Evolutionary conservation across 2,329 filamentous ascomycete species (phyloP).

Genomic region (Fusarium sp.): DNA sequence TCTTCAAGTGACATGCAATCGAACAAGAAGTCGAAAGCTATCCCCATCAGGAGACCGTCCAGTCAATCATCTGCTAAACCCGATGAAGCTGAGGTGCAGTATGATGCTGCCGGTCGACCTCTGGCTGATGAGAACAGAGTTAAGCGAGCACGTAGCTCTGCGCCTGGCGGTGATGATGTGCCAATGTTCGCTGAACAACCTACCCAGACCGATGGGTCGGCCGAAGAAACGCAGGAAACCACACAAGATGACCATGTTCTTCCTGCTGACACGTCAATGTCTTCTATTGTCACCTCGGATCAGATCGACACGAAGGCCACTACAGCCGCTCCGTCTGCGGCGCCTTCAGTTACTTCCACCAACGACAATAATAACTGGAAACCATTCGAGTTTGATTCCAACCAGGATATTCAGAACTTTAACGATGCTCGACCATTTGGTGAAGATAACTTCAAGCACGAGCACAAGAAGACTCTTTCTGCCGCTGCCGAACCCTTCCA

Average conservation of each 20-base stretch:
- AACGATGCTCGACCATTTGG: constrained; percentile 60
- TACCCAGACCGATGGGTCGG: constrained; percentile 16
- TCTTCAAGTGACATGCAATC: constrained; percentile 70
- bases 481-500: constrained; percentile 76
- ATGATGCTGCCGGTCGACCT: constrained; percentile 61
- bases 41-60: constrained; percentile 78
- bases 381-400: constrained; percentile 67
- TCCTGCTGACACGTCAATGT: constrained; percentile 60
- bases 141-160: constrained; percentile 76
- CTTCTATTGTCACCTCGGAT: constrained; percentile 62
- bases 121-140: constrained; percentile 70
- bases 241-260: constrained; percentile 49
- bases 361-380: constrained; percentile 57
- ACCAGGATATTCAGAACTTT: constrained; percentile 58
- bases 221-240: constrained; percentile 22
- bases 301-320: constrained; percentile 62
- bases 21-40: constrained; percentile 78
- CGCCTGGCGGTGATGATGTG: constrained; percentile 74
- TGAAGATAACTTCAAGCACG: constrained; percentile 53
- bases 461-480: constrained; percentile 64
- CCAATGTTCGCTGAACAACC: constrained; percentile 74
- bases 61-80: constrained; percentile 55
- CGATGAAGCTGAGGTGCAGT: constrained; percentile 31
- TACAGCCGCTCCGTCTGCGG: constrained; percentile 60
- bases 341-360: constrained; percentile 61